Conservation (phyloP, 1,284 basidiomycete genomes). For the Rhodotorula sp. region DNA sequence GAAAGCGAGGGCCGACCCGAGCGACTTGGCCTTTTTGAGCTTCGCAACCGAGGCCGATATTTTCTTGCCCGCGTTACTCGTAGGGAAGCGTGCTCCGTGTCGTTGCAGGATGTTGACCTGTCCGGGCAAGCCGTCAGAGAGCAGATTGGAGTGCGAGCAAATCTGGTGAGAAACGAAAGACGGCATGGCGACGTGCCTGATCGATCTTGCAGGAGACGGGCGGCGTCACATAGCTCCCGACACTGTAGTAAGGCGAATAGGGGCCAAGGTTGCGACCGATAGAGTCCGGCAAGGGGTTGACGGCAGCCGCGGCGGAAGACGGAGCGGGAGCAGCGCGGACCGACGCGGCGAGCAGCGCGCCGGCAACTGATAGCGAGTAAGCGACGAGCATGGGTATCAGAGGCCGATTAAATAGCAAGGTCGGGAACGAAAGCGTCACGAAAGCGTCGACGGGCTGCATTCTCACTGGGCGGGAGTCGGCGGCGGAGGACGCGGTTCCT, state of each 20-base stretch:
- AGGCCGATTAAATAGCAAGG: too few species aligned
- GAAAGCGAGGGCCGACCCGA: slow-evolving; percentile 61
- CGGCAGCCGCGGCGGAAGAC: neutral
- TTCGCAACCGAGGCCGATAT: slow-evolving; percentile 56
- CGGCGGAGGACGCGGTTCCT: too few species aligned
- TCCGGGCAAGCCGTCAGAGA: neutral
- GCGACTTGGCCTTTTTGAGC: slow-evolving; percentile 44
- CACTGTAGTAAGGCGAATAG: neutral
- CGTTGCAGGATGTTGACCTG: slow-evolving; percentile 61
- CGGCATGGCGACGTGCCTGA: slow-evolving; percentile 4
- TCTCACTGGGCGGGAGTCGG: too few species aligned
- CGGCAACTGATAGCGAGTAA: neutral
- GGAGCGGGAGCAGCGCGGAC: too few species aligned
- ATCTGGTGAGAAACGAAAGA: neutral
- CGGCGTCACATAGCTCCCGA: neutral
- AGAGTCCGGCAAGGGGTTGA: neutral
- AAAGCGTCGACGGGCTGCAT: too few species aligned
- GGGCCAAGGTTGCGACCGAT: slow-evolving; percentile 4
- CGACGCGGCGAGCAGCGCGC: neutral
- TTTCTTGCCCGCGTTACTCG: slow-evolving; percentile 54
- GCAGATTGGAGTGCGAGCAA: too few species aligned
- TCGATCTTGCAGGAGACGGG: slow-evolving; percentile 12
- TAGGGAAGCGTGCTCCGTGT: slow-evolving; percentile 79
- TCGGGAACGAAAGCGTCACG: too few species aligned
- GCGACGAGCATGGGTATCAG: too few species aligned